Evolutionary conservation across 148 eudicot genomes (phyloP), one percentile per base, ranked within the genome.

Genomic region (Suaeda aralocaspica): DNA sequence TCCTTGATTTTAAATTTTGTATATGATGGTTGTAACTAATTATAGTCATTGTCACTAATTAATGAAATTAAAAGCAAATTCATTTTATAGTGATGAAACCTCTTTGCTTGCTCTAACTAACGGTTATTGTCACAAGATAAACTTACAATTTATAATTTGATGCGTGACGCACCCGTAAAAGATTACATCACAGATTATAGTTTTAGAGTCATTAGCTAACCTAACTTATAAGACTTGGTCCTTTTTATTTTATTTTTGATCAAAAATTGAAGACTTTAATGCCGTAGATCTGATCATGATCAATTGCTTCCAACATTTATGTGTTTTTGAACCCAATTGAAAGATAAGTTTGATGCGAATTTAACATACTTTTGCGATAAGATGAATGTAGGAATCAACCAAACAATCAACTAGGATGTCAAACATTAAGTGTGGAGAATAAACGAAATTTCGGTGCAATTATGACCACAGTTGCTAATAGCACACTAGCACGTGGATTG

Each of bases 121-220:
- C 46, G 25, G 68, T 46, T 44, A 65, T 30, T 25, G 11, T 25
- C 52, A 42, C n/a, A 45, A 9, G 52, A 65, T 34, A 65, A 44
- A 64, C 2, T 24, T 42, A 64, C 21, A 34, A 21, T 16, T 21
- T 39, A 44, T 12, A 22, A 3, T 46, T 50, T 33, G 50, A 56
- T 9, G 53, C 39, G 51, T 69, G 64, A 69, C 72, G 64, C 72
- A 69, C 36, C 50, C 52, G 52, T 42, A 42, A 56, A 58, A 18
- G 15, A 53, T 52, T 58, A 9, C 29, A 21, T 53, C 25, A 25
- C 7, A 36, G 5, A 12, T 22, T 11, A 25, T 9, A 51, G 0
- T 55, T 6, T 69, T 18, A 13, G 42, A 39, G 24, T 67, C 34
- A 10, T 26, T 42, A 55, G 62, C 25, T 16, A 57, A 46, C 71